Base-by-base conservation (phyloP, 1,284 basidiomycete genomes). In the Tranzscheliella williamsii region DNA sequence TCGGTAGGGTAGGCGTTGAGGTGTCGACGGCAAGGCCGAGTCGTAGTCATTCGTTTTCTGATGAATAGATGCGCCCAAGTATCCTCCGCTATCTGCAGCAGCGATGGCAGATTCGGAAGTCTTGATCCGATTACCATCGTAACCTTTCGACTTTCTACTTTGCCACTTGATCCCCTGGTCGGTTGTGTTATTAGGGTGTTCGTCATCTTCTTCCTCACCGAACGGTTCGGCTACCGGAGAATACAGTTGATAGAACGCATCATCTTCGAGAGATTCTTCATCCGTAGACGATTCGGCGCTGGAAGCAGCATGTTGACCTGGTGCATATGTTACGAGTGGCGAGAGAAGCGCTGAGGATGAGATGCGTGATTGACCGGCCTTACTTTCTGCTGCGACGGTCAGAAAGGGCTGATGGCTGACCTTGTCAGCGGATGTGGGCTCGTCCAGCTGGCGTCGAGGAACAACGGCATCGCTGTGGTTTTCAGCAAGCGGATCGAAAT, bases 231-330 rank as follows among this genome's bases (percentile, higher is more conserved):
- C 24, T 15, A 36, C 57, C 11, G 58, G 58, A 5, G 58, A 62
- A 41, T 62, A 62, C 24, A 62, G 52, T 48, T 62, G 29, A 40
- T 62, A 62, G 38, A 55, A 62, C 1, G 52, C 58, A 11, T 62
- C 58, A 24, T 62, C 58, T 32, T 62, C 58, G 32, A 62, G 24
- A 1, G 51, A 27, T 18, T 62, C 58, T 8, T 62, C 47, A 20
- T 62, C 58, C 4, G 58, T 39, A 29, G 34, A 41, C 1, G 52
- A 55, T 15, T 22, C 48, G 9, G 48, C 42, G 24, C 58, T 55
- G 13, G 47, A 51, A 9, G 47, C 34, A 9, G 52, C 29, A 15
- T 50, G 49, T 34, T 60, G 56, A 29, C 11, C 11, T 9, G 27
- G 27, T 11, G 27, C 9, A n/a, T 29, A 29, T 9, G 9, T 29